Conservation (phyloP, 164 flowering plant species). For the Vitis rotundifolia region DNA sequence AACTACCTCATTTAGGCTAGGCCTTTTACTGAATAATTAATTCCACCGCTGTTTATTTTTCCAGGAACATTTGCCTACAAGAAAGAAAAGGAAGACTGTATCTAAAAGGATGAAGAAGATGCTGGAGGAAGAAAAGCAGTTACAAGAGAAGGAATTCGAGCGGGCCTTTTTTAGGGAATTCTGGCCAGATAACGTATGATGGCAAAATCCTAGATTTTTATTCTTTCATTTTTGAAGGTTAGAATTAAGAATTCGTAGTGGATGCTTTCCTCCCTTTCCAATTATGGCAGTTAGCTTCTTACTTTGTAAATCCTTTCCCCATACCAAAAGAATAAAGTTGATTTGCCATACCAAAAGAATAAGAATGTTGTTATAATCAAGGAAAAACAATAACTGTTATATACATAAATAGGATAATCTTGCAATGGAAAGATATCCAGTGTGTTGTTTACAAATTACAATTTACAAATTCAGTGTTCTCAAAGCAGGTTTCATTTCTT, state of each 20-base stretch:
- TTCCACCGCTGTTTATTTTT: no score
- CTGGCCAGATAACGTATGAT: constrained; percentile 94
- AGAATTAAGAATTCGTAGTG: neutral
- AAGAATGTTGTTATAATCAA: no score
- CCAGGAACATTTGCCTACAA: constrained; percentile 33
- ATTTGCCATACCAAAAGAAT: no score
- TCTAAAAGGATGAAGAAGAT: constrained; percentile 71
- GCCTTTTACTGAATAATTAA: no score
- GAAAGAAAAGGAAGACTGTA: constrained; percentile 40
- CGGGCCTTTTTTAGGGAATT: constrained; percentile 76
- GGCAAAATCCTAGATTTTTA: neutral
- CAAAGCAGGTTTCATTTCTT: constrained; percentile 28
- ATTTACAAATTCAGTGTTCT: constrained; percentile 2
- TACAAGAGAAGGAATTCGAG: constrained; percentile 77
- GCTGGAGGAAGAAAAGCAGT: constrained; percentile 53
- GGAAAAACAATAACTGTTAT: no score
- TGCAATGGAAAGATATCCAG: neutral
- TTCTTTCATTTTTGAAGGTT: neutral
- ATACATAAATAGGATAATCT: no score
- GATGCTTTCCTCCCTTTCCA: no score
- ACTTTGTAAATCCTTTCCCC: no score
- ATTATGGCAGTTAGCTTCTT: no score
- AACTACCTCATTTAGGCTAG: no score
- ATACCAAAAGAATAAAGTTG: no score
- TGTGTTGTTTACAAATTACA: neutral